Percentiles rank a stretch among this genome's conserved stretches.
phyloP scores from a whole-genome alignment of 805 yeast genomes.

The Diddensiella santjacobensis region DNA sequence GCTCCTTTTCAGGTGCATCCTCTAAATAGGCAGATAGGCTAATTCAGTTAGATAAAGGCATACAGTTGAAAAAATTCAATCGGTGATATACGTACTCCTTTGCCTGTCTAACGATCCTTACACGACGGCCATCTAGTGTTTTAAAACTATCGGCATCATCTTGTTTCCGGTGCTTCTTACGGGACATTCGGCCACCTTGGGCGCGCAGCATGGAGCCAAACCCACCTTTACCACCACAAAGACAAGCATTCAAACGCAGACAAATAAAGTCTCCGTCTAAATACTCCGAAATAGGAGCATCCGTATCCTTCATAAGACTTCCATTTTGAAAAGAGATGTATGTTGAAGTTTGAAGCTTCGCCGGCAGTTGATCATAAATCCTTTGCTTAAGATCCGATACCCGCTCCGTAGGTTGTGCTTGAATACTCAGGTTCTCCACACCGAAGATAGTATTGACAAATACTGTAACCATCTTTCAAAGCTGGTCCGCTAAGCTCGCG shows the following conservation, averaged over 20 bases:
- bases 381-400: neutral
- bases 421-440: constrained; percentile 5
- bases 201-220: constrained; percentile 43
- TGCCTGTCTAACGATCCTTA: constrained; percentile 37
- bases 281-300: neutral
- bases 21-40: constrained; percentile 31
- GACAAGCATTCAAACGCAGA: constrained; percentile 26
- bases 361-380: constrained; percentile 5
- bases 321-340: neutral
- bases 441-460: constrained; percentile 18
- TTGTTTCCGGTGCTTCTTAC: constrained; percentile 24
- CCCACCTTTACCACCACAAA: constrained; percentile 54
- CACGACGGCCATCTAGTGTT: constrained; percentile 41
- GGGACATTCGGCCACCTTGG: constrained; percentile 39
- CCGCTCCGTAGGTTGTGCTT: neutral
- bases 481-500: too few species aligned
- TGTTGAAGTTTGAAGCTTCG: neutral
- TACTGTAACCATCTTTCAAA: constrained; percentile 11
- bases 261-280: constrained; percentile 1
- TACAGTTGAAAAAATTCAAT: too few species aligned
- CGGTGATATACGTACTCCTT: constrained; percentile 30
- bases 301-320: neutral
- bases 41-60: neutral
- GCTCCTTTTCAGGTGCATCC: constrained; percentile 17
- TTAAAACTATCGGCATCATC: constrained; percentile 36